These are phyloP conservation scores for Plasmodium blacklocki DNA, from an alignment of 169 alveolate genomes.

Conservation along the genomic window DNA sequence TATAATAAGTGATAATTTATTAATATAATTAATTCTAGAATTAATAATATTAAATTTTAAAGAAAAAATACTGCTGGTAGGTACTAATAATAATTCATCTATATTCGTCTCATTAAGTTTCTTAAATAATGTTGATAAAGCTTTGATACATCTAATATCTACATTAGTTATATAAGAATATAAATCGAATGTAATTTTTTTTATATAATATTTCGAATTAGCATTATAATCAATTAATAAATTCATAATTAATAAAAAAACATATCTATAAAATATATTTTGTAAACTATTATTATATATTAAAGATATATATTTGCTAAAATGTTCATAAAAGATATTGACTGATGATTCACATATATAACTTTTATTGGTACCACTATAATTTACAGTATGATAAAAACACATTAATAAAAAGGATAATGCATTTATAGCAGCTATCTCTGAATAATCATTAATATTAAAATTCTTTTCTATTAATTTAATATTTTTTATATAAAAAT, in stretches of 20 bases:
- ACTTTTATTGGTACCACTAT: conserved; percentile 16
- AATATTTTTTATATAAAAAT: conserved; percentile 10
- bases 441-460: conserved; percentile 67
- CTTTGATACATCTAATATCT: conserved; percentile 54
- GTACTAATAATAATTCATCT: conserved; percentile 65
- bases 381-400: conserved; percentile 25
- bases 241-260: conserved; percentile 50
- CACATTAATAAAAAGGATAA: conserved; percentile 47
- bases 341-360: conserved; percentile 52
- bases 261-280: conserved; percentile 60
- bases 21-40: conserved; percentile 71
- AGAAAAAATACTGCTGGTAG: conserved; percentile 65
- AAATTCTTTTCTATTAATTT: conserved; percentile 53
- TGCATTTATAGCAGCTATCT: conserved; percentile 66
- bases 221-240: conserved; percentile 52
- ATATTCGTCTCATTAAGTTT: conserved; percentile 66
- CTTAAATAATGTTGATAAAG: conserved; percentile 51
- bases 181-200: conserved; percentile 47
- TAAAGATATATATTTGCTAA: conserved; percentile 60
- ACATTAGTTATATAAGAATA: conserved; percentile 44
- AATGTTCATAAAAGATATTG: conserved; percentile 52
- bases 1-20: conserved; percentile 62
- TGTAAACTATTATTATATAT: conserved; percentile 71
- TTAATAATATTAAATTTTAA: conserved; percentile 61
- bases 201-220: conserved; percentile 48